A percentile compares a stretch with the other conserved stretches of the same genome.
Evolutionary conservation across 495 filamentous ascomycete species (phyloP).

Genomic region (Xylaria telfairii): DNA sequence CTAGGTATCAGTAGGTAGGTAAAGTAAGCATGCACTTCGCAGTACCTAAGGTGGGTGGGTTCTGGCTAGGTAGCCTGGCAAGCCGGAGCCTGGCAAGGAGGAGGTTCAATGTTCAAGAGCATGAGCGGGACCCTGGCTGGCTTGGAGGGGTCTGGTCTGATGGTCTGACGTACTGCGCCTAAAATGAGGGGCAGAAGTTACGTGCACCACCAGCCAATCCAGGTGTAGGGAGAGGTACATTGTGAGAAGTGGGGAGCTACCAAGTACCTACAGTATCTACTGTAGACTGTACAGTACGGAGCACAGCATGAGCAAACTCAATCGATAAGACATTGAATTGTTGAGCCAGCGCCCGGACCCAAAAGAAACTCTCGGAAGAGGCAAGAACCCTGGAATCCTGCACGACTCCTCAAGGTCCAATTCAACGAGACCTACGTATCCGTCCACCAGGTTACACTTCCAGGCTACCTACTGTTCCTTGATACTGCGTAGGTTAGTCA

Average conservation of each 20-base stretch:
- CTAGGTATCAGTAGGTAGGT: not conserved
- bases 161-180: conserved; percentile 5
- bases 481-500: not conserved
- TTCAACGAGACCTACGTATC: not conserved
- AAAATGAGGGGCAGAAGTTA: conserved; percentile 13
- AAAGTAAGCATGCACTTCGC: not conserved
- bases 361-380: conserved; percentile 8
- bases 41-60: too few relatives aligned
- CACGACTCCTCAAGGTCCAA: not conserved
- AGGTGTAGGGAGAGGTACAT: not conserved
- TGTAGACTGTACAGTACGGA: not conserved
- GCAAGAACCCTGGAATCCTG: not conserved
- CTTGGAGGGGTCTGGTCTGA: conserved; percentile 22
- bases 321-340: conserved; percentile 16
- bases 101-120: not conserved
- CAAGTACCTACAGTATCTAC: not conserved
- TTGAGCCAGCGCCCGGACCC: not conserved
- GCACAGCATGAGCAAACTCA: not conserved
- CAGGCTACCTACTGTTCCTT: too few relatives aligned
- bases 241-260: not conserved
- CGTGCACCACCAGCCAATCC: not conserved
- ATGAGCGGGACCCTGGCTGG: not conserved
- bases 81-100: conserved; percentile 13
- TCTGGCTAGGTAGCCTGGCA: not conserved
- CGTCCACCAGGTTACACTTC: not conserved